These are phyloP conservation scores for Climacium dendroides DNA, from an alignment of 225 moss, liverwort and hornwort genomes.

Conservation along the genomic window DNA sequence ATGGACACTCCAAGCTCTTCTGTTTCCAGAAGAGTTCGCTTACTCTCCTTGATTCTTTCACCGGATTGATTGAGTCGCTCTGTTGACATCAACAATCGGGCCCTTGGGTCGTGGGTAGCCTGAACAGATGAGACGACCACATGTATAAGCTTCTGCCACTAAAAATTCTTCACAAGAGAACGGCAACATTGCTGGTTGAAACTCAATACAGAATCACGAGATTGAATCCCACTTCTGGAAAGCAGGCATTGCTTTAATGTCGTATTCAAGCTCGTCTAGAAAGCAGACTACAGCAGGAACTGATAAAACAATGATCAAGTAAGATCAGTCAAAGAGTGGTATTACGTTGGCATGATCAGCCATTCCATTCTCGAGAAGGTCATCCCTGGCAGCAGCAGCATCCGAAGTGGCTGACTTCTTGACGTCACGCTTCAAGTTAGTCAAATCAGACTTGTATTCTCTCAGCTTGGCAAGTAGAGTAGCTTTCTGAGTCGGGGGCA, in stretches of 20 bases:
- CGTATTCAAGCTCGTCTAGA: neutral
- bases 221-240: neutral
- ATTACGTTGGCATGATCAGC: conserved; percentile 27
- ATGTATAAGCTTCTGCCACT: neutral
- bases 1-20: conserved; percentile 61
- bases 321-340: neutral
- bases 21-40: conserved; percentile 52
- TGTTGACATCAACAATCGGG: conserved; percentile 48
- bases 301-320: neutral
- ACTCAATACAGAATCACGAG: neutral
- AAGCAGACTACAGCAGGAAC: neutral
- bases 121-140: neutral
- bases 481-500: conserved; percentile 55
- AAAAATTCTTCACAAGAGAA: neutral
- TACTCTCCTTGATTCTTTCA: conserved; percentile 56
- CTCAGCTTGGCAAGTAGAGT: conserved; percentile 44
- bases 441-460: conserved; percentile 63
- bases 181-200: neutral
- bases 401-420: conserved; percentile 42
- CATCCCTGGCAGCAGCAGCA: conserved; percentile 46
- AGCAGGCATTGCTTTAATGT: neutral
- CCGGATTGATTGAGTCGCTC: conserved; percentile 46
- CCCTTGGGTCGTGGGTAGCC: conserved; percentile 45
- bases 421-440: conserved; percentile 53
- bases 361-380: conserved; percentile 52